Evolutionary conservation across 2,329 filamentous ascomycete genomes (phyloP).

Genomic region (Hypoxylon sp.): DNA sequence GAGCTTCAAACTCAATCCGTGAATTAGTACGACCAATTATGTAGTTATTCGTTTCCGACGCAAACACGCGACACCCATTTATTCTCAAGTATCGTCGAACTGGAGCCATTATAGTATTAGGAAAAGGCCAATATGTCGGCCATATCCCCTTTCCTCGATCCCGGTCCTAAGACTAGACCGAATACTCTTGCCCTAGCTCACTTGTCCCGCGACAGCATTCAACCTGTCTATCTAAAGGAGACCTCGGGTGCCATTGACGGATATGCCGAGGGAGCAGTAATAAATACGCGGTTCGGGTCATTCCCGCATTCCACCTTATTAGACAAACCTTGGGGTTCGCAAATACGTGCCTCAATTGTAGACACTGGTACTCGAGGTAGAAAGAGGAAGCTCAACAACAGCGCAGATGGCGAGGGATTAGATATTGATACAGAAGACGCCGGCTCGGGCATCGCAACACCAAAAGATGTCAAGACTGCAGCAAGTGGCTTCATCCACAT

Average conservation of each 20-base stretch:
- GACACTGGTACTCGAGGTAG: constrained; percentile 91
- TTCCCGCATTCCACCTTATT: constrained; percentile 86
- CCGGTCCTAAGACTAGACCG: constrained; percentile 72
- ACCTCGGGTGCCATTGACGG: constrained; percentile 76
- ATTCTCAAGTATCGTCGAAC: neutral
- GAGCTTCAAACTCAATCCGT: constrained; percentile 4
- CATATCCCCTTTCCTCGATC: constrained; percentile 84
- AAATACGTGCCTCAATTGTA: constrained; percentile 89
- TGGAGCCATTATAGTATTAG: neutral
- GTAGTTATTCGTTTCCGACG: too few species aligned
- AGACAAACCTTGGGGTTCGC: constrained; percentile 88
- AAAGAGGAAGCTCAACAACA: constrained; percentile 70
- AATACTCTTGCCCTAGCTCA: constrained; percentile 86
- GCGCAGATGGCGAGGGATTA: constrained; percentile 63
- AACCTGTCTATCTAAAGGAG: constrained; percentile 79
- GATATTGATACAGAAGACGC: constrained; percentile 55
- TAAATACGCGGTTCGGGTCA: constrained; percentile 95
- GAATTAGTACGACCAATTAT: too few species aligned
- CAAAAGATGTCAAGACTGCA: constrained; percentile 65
- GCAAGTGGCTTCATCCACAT: constrained; percentile 83
- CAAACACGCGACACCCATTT: neutral
- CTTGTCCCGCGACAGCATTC: constrained; percentile 87
- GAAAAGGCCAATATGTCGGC: constrained; percentile 54
- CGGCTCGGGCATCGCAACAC: constrained; percentile 32
- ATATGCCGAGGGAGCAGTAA: constrained; percentile 81